A percentile compares a stretch with the other conserved stretches of the same genome.
Conservation (phyloP, 2,329 filamentous ascomycete species). For the Alternaria panax region DNA sequence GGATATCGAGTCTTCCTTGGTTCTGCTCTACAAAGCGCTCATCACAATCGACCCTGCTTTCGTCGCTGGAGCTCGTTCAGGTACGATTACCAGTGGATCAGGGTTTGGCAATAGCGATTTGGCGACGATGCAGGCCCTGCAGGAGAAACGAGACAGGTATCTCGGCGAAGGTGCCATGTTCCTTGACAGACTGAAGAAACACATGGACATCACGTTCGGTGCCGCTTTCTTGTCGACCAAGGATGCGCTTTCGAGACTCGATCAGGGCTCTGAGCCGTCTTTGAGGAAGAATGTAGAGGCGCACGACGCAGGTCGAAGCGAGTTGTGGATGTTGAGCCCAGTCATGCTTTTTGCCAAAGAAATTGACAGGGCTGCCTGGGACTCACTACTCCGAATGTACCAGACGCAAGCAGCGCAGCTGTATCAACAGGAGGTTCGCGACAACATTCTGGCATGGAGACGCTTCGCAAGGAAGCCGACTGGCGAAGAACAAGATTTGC, state of each 20-base stretch:
- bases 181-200: slow-evolving; percentile 78
- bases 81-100: slow-evolving; percentile 52
- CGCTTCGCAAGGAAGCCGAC: slow-evolving; percentile 76
- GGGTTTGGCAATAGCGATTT: slow-evolving; percentile 77
- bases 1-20: slow-evolving; percentile 78
- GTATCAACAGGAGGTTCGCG: slow-evolving; percentile 83
- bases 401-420: slow-evolving; percentile 77
- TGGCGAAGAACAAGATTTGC: slow-evolving; percentile 79
- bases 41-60: slow-evolving; percentile 88
- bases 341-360: slow-evolving; percentile 89
- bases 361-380: slow-evolving; percentile 82
- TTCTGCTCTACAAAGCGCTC: slow-evolving; percentile 90
- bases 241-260: slow-evolving; percentile 61
- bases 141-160: slow-evolving; percentile 94
- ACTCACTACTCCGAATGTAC: slow-evolving; percentile 79
- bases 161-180: slow-evolving; percentile 77
- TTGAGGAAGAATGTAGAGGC: slow-evolving; percentile 72
- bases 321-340: slow-evolving; percentile 87
- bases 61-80: slow-evolving; percentile 58
- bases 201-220: slow-evolving; percentile 82
- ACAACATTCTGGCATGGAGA: slow-evolving; percentile 80
- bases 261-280: slow-evolving; percentile 56
- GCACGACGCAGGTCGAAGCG: slow-evolving; percentile 73
- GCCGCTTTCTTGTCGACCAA: slow-evolving; percentile 75
- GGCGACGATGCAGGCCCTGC: slow-evolving; percentile 88